A percentile compares a stretch with the other conserved stretches of the same genome.
phyloP scores from a whole-genome alignment of 2,329 filamentous ascomycete species.

The Didymella segeticola region DNA sequence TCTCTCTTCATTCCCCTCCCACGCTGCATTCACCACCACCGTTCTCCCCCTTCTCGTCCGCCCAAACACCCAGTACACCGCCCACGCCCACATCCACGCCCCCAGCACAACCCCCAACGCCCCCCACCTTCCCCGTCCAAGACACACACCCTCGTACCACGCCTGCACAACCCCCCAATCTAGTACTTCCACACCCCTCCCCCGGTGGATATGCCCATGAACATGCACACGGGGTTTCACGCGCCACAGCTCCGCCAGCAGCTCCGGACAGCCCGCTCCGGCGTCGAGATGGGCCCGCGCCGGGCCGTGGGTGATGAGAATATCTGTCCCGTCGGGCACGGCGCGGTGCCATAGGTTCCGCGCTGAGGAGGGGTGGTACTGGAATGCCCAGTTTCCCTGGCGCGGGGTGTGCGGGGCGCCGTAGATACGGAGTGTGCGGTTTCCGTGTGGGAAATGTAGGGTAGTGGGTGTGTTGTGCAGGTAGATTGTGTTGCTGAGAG shows the following conservation, averaged over 20 bases:
- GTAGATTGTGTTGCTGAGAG: too few species aligned
- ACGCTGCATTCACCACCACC: neutral
- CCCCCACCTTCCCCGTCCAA: neutral
- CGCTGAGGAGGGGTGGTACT: neutral
- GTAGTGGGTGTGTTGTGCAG: too few species aligned
- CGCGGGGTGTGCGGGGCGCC: neutral
- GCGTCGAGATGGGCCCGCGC: neutral
- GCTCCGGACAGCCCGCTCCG: neutral
- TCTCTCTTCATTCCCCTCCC: neutral
- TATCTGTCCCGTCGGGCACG: neutral
- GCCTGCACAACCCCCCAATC: neutral
- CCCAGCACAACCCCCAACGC: neutral
- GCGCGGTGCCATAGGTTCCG: neutral
- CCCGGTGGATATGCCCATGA: neutral
- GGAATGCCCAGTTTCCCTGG: neutral
- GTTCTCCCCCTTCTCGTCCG: neutral
- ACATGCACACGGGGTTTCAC: neutral
- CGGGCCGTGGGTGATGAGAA: neutral
- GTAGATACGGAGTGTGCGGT: too few species aligned
- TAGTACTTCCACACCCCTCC: neutral
- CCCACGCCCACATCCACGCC: neutral
- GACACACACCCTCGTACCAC: neutral
- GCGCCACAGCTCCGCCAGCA: neutral
- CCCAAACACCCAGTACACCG: neutral
- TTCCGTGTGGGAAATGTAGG: too few species aligned